A percentile compares a stretch with the other conserved stretches of the same genome.
Evolutionary conservation across 2,329 filamentous ascomycete species (phyloP).

Genomic region (Graphiopsis chlorocephala): DNA sequence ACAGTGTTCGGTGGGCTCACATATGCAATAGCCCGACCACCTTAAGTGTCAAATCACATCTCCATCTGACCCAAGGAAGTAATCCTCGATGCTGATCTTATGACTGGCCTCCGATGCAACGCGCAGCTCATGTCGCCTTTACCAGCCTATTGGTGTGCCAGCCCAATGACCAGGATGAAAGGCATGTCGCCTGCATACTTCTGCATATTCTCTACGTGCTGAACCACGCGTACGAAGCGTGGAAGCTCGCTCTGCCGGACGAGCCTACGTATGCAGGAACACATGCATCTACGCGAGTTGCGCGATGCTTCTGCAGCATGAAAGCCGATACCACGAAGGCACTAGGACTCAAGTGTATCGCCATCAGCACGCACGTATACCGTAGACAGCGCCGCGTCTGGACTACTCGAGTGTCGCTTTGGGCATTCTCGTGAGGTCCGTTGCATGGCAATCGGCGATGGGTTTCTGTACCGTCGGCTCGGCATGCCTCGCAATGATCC

Average conservation of each 20-base stretch:
- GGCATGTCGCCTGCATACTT: not conserved
- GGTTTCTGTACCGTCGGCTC: slow-evolving; percentile 1
- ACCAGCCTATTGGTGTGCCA: not conserved
- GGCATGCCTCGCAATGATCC: not conserved
- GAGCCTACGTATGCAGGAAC: slow-evolving; percentile 9
- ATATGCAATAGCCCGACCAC: slow-evolving; percentile 1
- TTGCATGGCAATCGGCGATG: not conserved
- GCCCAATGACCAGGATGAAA: slow-evolving; percentile 9
- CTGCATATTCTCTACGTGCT: slow-evolving; percentile 5
- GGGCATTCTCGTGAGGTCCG: not conserved
- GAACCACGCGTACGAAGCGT: not conserved
- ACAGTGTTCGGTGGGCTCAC: slow-evolving; percentile 8
- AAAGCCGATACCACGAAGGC: not conserved
- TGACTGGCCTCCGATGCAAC: not conserved
- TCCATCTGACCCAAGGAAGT: not conserved
- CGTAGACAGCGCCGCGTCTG: not conserved
- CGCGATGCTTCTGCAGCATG: slow-evolving; percentile 9
- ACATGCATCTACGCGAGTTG: slow-evolving; percentile 7
- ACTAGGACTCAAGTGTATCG: not conserved
- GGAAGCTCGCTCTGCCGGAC: not conserved
- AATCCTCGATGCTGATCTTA: slow-evolving; percentile 1
- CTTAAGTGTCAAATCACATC: not conserved
- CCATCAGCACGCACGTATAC: not conserved
- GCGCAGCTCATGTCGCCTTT: not conserved
- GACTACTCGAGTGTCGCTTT: not conserved